Base-by-base conservation (phyloP, 805 yeast genomes). In the Starmerella potacharoeniae region DNA sequence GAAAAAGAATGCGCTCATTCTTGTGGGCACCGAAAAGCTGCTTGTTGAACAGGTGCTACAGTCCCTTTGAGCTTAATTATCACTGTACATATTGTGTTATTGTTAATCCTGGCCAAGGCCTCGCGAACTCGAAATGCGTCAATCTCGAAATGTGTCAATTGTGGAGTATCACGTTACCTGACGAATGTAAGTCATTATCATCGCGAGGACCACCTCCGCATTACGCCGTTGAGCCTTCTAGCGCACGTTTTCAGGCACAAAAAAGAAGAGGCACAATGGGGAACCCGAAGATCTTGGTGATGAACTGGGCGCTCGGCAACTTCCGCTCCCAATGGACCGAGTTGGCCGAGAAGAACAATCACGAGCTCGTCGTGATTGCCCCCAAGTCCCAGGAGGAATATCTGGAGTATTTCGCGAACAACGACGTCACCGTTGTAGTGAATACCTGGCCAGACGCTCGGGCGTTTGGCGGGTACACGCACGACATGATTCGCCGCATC, bases 21-120 rank as follows among this genome's bases (percentile, higher is more conserved):
- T 64, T 6, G 49, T 65, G 17, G 71, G 69, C 3, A 66, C 71
- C 1, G 71, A 68, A 43, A 68, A 68, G 50, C 60, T 61, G 16
- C 59, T 62, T 11, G 54, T 67, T 3, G 69, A 66, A 49, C 7
- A 30, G 7, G 28, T 31, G 6, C 11, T 44, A 22, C 30, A 31
- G 8, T 30, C 35, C 11, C 5, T 30, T 29, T 44, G 30, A 13
- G 22, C 22, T 22, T 22, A 22, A 22, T 22, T 22, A 22, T 22
- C 22, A 22, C 22, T 22, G 22, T 22, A 22, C 22, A 13, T 14
- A 9, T 37, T 9, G 16, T n/a, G 40, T 13, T 9, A 9, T 13
- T 13, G 7, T 11, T 37, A 2, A 33, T 33, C 8, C 2, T 33
- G 8, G 35, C 11, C 35, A 8, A 3, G 4, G 8, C 35, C 11